Evolutionary conservation across 148 eudicot genomes (phyloP).

Genomic region (Linanthus parryae): DNA sequence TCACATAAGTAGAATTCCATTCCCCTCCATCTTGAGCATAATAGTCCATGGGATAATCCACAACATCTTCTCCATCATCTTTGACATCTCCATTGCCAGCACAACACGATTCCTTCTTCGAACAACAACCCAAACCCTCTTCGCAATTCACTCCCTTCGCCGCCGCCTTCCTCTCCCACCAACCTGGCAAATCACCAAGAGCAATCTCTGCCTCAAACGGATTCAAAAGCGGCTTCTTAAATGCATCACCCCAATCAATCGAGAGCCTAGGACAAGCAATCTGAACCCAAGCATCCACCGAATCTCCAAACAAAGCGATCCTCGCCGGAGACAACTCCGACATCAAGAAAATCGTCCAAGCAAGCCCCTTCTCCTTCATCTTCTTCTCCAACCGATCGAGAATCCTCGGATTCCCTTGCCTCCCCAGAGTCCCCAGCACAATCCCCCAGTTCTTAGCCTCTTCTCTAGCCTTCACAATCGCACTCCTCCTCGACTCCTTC

Average conservation of each 20-base stretch:
- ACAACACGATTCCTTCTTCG: slow-evolving; percentile 38
- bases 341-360: slow-evolving; percentile 69
- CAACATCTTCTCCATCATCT: slow-evolving; percentile 19
- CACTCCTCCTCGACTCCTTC: slow-evolving; percentile 67
- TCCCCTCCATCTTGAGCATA: slow-evolving; percentile 96
- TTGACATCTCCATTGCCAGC: slow-evolving; percentile 22
- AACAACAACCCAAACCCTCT: slow-evolving; percentile 16
- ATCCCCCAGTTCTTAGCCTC: slow-evolving; percentile 78
- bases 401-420: slow-evolving; percentile 88
- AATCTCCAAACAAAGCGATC: slow-evolving; percentile 67
- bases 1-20: slow-evolving; percentile 79
- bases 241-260: slow-evolving; percentile 98
- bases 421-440: slow-evolving; percentile 87
- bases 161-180: slow-evolving; percentile 78
- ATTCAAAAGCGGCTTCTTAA: slow-evolving; percentile 68
- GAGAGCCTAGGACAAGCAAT: slow-evolving; percentile 91
- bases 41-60: slow-evolving; percentile 92
- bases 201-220: slow-evolving; percentile 96
- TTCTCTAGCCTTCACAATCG: slow-evolving; percentile 58
- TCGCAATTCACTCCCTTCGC: slow-evolving; percentile 5
- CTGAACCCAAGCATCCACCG: slow-evolving; percentile 95
- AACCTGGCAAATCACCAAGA: slow-evolving; percentile 78
- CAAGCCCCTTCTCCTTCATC: slow-evolving; percentile 70
- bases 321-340: slow-evolving; percentile 78
- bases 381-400: slow-evolving; percentile 76